These are phyloP conservation scores for Colletotrichum cordylinicola DNA, from an alignment of 2,329 filamentous ascomycete species.

Conservation along the genomic window DNA sequence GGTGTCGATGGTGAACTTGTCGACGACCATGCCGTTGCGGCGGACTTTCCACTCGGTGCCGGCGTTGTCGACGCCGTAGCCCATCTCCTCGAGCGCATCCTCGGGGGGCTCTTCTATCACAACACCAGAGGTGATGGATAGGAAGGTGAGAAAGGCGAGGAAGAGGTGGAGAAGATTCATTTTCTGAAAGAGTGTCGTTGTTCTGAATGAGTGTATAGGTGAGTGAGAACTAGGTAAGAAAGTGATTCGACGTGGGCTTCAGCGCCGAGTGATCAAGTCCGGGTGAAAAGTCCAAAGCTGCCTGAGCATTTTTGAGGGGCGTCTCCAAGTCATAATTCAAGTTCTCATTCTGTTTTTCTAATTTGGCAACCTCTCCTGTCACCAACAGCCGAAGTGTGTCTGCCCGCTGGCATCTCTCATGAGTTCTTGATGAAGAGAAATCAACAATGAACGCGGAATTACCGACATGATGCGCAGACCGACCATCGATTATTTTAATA, in stretches of 20 bases:
- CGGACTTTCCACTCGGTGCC: neutral
- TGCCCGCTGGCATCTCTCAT: neutral
- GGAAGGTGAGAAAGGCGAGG: neutral
- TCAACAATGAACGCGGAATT: neutral
- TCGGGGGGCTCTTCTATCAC: neutral
- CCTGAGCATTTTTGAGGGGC: neutral
- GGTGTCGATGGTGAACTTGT: neutral
- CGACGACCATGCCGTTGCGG: neutral
- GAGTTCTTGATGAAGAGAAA: neutral
- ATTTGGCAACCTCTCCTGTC: neutral
- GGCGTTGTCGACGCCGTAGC: neutral
- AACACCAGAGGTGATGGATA: neutral
- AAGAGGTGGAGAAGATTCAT: neutral
- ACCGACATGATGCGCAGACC: neutral
- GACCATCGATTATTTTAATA: neutral
- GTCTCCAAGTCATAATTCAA: rapidly evolving
- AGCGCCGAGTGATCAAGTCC: neutral
- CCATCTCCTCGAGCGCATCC: neutral
- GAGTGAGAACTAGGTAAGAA: neutral
- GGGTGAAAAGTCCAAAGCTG: neutral
- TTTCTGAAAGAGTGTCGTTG: neutral
- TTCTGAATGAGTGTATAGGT: neutral
- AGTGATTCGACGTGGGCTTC: neutral
- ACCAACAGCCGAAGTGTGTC: neutral
- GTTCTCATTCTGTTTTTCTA: neutral